These are phyloP conservation scores for Dactylellina sp. DNA, from an alignment of 2,329 filamentous ascomycete species.

Conservation along the genomic window DNA sequence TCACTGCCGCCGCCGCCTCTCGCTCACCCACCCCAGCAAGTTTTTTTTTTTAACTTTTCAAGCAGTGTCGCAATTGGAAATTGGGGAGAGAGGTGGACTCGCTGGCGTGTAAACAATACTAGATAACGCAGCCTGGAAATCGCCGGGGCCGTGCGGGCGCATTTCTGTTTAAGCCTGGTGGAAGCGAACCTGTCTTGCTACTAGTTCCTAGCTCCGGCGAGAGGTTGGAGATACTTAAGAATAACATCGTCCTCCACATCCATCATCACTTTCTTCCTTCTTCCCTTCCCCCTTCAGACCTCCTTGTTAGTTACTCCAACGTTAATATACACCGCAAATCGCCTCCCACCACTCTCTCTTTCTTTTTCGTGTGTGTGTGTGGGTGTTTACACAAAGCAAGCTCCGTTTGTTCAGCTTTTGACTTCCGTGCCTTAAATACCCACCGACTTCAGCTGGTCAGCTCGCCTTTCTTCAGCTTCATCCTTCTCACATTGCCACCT, in stretches of 20 bases:
- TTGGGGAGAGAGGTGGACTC: background rate
- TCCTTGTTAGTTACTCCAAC: background rate
- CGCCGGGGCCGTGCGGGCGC: slow-evolving; percentile 37
- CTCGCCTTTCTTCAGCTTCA: slow-evolving; percentile 16
- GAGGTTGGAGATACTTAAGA: slow-evolving; percentile 53
- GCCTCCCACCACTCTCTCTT: slow-evolving; percentile 4
- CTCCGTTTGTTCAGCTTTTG: slow-evolving; percentile 17
- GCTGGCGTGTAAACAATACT: background rate
- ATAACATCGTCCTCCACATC: slow-evolving; percentile 10
- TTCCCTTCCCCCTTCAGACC: slow-evolving; percentile 1
- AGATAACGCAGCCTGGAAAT: slow-evolving; percentile 19
- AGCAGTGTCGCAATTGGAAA: slow-evolving; percentile 1
- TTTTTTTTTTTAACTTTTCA: slow-evolving; percentile 18
- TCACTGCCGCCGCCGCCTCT: background rate
- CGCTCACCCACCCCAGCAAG: slow-evolving; percentile 7
- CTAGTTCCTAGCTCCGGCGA: slow-evolving; percentile 9
- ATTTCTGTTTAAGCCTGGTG: slow-evolving; percentile 35
- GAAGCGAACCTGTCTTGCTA: slow-evolving; percentile 23
- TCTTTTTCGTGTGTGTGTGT: background rate
- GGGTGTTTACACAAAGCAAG: background rate
- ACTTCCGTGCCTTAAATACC: slow-evolving; percentile 17
- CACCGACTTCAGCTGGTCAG: slow-evolving; percentile 12
- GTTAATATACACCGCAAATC: slow-evolving; percentile 19
- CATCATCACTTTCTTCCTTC: slow-evolving; percentile 4
- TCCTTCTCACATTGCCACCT: background rate